Percentiles rank a stretch among this genome's conserved stretches.
Conservation (phyloP, 805 yeast species). For the Tetrapisispora namnaoensis region DNA sequence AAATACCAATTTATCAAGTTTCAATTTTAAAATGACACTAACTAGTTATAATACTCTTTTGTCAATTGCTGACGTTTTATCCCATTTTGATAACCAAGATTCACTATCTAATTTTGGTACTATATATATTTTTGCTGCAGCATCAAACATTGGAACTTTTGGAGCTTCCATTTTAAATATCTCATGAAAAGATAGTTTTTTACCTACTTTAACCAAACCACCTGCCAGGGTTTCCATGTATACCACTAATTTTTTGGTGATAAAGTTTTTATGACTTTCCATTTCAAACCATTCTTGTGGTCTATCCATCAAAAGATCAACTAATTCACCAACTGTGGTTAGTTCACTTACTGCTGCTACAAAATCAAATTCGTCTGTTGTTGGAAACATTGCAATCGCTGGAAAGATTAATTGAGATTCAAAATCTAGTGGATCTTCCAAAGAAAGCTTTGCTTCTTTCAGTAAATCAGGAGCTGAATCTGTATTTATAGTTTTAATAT, state of each 20-base stretch:
- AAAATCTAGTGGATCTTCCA: slow-evolving; percentile 57
- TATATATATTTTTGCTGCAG: slow-evolving; percentile 58
- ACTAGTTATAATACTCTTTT: slow-evolving; percentile 28
- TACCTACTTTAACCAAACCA: slow-evolving; percentile 79
- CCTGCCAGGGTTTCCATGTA: slow-evolving; percentile 78
- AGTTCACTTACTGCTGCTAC: slow-evolving; percentile 67
- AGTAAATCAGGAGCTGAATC: slow-evolving; percentile 48
- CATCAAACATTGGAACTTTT: slow-evolving; percentile 67
- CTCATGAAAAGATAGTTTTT: slow-evolving; percentile 54
- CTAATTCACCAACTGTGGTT: slow-evolving; percentile 51
- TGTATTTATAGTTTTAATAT: slow-evolving; percentile 40
- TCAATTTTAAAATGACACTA: neutral
- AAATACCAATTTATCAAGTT: neutral
- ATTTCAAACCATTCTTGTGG: slow-evolving; percentile 58
- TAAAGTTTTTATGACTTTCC: slow-evolving; percentile 52
- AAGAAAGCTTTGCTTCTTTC: slow-evolving; percentile 40
- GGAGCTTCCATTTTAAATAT: slow-evolving; percentile 56
- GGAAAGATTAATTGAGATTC: slow-evolving; percentile 80
- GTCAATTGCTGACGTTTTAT: slow-evolving; percentile 46
- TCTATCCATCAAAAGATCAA: slow-evolving; percentile 51
- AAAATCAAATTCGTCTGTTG: slow-evolving; percentile 75
- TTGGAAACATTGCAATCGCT: slow-evolving; percentile 70
- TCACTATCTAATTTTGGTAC: slow-evolving; percentile 65
- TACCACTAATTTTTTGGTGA: slow-evolving; percentile 50
- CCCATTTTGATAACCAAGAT: slow-evolving; percentile 61